phyloP scores from a whole-genome alignment of 257 asterid genomes.

The Salvia miltiorrhiza region DNA sequence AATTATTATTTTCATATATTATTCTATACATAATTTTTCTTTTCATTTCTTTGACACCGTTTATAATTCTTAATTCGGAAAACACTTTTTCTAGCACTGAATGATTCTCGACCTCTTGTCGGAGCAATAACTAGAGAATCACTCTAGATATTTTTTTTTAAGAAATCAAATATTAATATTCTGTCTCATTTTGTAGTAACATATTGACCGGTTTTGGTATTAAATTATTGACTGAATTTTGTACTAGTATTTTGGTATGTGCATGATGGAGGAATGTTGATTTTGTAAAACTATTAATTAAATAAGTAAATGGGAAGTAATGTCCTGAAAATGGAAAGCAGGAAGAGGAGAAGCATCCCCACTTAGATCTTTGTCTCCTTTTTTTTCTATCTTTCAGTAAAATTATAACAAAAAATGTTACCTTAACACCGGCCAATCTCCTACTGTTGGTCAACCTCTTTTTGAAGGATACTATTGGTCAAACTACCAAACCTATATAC shows the following conservation, averaged over 20 bases:
- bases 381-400: not conserved
- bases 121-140: not conserved
- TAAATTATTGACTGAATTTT: not conserved
- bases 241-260: no score
- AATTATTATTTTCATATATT: no score
- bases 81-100: not conserved
- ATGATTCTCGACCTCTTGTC: not conserved
- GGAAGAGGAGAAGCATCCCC: conserved; percentile 14
- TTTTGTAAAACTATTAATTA: not conserved
- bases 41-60: not conserved
- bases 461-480: no score
- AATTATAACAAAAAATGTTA: conserved; percentile 12
- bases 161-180: no score
- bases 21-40: no score
- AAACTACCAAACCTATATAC: no score
- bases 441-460: not conserved
- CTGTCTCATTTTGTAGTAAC: not conserved
- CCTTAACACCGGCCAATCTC: conserved; percentile 20
- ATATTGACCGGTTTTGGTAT: not conserved
- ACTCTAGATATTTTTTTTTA: not conserved
- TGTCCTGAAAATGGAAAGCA: conserved; percentile 18
- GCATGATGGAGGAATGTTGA: not conserved
- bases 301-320: not conserved
- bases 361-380: conserved; percentile 27
- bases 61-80: not conserved